Base-by-base conservation (phyloP, 768 basidiomycete genomes). In the Lactarius hatsudake region DNA sequence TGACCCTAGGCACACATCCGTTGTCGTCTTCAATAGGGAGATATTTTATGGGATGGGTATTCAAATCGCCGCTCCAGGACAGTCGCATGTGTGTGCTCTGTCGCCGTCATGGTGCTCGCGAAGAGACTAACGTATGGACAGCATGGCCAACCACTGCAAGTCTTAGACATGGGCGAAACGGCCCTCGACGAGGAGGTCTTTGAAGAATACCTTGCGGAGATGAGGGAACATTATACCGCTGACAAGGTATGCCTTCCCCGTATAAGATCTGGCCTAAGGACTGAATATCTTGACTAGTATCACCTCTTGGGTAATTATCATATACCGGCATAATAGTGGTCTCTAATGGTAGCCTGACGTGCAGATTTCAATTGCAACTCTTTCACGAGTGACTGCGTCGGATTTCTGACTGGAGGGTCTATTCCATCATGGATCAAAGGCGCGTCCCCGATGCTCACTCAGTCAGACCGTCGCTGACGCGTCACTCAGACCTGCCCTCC, bases 331-430 rank as follows among this genome's bases (percentile, higher is more conserved):
- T 51, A 26, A 7, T n/a, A 13, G 12, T 23, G 18, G 23, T 59
- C 32, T 4, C 54, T 66, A 53, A 53, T 67, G 20, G 34, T 53
- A 30, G n/a, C n/a, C 48, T 6, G 9, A 9, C 13, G 3, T 51
- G 15, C 69, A 89, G 93, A 96, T 53, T 96, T 96, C 71, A 97
- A 97, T 73, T 97, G 95, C 77, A 98, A 98, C 76, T 90, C 92
- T 2, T 98, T 98, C 71, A 95, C 94, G 2, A 93, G 89, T 66
- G 94, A 96, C 70, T 87, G 87, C 65, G 78, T 94, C 40, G 94
- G 90, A 2, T 95, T 97, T 74, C 77, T 98, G 58, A 96, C 93
- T 0, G 94, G 94, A 34, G 82, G 82, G 4, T 86, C 86, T 18
- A 91, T 97, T 62, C 95, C 95, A 3, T 70, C 81, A 3, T 94